phyloP scores from a whole-genome alignment of 129 eudicot genomes.

The Flaveria robusta region DNA sequence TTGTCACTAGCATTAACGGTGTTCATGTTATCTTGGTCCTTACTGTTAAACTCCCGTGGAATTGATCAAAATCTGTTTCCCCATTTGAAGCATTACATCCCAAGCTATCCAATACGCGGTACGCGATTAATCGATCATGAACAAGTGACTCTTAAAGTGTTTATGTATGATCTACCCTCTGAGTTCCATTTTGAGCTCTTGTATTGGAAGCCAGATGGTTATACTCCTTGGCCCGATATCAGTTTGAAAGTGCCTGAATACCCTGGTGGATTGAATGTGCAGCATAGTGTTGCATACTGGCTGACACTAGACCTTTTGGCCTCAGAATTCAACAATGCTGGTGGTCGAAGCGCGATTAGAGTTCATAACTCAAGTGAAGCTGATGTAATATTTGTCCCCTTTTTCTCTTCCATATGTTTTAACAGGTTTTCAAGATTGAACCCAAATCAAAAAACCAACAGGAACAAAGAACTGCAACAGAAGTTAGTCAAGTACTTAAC shows the following conservation, averaged over 20 bases:
- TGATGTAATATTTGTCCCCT: constrained; percentile 85
- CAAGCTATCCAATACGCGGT: background rate
- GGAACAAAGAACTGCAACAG: constrained; percentile 53
- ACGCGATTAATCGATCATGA: constrained; percentile 25
- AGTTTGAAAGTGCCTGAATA: constrained; percentile 53
- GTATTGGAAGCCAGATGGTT: constrained; percentile 61
- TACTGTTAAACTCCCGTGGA: constrained; percentile 49
- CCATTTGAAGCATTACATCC: constrained; percentile 41
- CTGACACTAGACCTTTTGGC: constrained; percentile 73
- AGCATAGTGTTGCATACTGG: constrained; percentile 97
- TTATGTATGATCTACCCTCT: constrained; percentile 87
- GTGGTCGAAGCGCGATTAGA: constrained; percentile 55
- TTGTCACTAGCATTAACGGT: constrained; percentile 49
- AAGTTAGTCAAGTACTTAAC: constrained; percentile 62
- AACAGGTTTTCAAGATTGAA: constrained; percentile 61
- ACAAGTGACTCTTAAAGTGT: constrained; percentile 55
- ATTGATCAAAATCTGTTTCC: constrained; percentile 47
- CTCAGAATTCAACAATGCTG: constrained; percentile 50
- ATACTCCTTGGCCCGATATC: constrained; percentile 71
- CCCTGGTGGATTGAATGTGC: constrained; percentile 88
- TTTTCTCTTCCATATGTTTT: constrained; percentile 78
- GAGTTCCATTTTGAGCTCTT: constrained; percentile 77
- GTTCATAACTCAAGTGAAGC: constrained; percentile 86
- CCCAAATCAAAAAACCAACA: constrained; percentile 45
- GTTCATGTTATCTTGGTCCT: constrained; percentile 61